Base-by-base conservation (phyloP, 805 yeast genomes). In the Ogataea henricii region DNA sequence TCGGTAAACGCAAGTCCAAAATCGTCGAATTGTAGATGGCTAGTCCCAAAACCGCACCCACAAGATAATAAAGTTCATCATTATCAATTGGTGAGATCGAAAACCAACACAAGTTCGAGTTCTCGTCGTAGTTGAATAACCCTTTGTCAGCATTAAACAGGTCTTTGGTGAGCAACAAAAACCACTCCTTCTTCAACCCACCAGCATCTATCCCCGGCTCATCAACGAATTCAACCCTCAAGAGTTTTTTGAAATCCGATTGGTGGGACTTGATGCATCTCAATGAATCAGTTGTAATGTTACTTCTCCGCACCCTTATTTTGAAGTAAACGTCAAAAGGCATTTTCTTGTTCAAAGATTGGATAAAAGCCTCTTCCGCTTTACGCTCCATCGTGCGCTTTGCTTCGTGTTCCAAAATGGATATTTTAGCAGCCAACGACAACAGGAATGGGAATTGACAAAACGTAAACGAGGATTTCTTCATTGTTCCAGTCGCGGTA, bases 131-230 rank as follows among this genome's bases (percentile, higher is more conserved):
- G 7, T 69, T 61, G 51, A 94, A 83, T 64, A 90, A 73, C 0
- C 89, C 89, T 26, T 82, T 78, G 40, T 72, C 70, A 1, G 90
- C 86, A 58, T 77, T 78, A 61, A 91, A 87, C 1, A 92, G 64
- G 21, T 85, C 84, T 48, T 78, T 79, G 1, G 87, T 82, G 33
- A 94, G 69, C 33, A 91, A 67, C 40, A 82, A 71, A 65, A 94
- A 91, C 99, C 99, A 92, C 60, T 92, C 99, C 60, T 90, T 91
- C 58, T 85, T 81, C 49, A 92, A 73, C 0, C 99, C 99, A 2
- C 99, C 98, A 0, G 90, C 97, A 69, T 92, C 99, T 18, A 92
- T 79, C 0, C 98, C 99, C 0, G 91, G 95, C 61, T 92, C 99
- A 49, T 83, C 83, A 3, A 85, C 69, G 64, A 94, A 92, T 57